Base-by-base conservation (phyloP, 108 stramenopile species). In the Skeletonema grethae region DNA sequence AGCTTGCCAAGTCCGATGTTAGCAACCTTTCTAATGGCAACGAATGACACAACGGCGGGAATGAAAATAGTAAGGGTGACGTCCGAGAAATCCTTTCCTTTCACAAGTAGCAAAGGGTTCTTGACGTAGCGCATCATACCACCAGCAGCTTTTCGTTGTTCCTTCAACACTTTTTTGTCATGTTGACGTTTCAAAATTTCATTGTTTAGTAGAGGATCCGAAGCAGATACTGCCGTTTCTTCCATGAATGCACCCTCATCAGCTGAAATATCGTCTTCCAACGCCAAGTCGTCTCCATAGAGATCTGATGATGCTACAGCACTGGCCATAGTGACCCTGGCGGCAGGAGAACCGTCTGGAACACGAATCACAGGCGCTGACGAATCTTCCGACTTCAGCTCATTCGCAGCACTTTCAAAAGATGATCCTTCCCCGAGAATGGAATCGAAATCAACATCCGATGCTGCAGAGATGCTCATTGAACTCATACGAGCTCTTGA, bases 121-220 rank as follows among this genome's bases (percentile, higher is more conserved):
- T 77, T 77, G 41, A 79, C 76, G 20, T 77, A 83, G 55, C 72
- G 71, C 73, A 80, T 73, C 39, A 74, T 48, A 13, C 80, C 80
- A 29, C 80, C 80, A 7, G 80, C 50, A 20, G 72, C 72, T 61
- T 73, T 80, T 11, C 22, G 28, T 41, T 82, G 70, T 24, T 77
- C 61, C 63, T 34, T 77, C 66, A 68, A 67, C 39, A 78, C 18
- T 35, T 73, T 74, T 61, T 77, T 83, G 12, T 79, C 77, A 62
- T 77, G 77, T 61, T 77, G 73, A 45, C 78, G 78, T 70, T 82
- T 82, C 72, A 82, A 78, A 39, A 82, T 79, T 74, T 82, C 73
- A 65, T 82, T 82, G 48, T 75, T 82, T 36, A 78, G 16, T 66
- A 78, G 32, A 5, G 78, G 82, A 61, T 79, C 72, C 12, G 48